Evolutionary conservation across 805 yeast species (phyloP).

Genomic region (Brettanomyces naardenensis): DNA sequence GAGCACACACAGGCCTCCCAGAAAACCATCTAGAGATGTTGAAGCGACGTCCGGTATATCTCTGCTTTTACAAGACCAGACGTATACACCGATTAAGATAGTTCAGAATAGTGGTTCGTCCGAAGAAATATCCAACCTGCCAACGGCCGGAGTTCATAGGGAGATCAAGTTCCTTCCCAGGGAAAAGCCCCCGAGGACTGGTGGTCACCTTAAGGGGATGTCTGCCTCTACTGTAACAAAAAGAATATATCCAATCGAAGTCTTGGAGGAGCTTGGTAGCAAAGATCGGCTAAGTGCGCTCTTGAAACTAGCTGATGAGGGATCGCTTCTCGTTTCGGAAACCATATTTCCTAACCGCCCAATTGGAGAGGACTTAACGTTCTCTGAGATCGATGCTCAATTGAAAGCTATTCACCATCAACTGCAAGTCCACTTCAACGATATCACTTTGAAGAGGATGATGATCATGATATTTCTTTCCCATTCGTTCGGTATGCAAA

Average conservation of each 20-base stretch:
- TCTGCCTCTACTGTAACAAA: too few relatives aligned
- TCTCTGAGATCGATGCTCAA: neutral
- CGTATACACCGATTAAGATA: constrained; percentile 12
- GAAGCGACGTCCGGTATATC: neutral
- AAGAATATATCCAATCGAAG: neutral
- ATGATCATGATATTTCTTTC: constrained; percentile 25
- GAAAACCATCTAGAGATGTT: too few relatives aligned
- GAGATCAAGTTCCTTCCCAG: constrained; percentile 11
- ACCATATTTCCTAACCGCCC: neutral
- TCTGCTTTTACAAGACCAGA: neutral
- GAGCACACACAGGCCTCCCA: too few relatives aligned
- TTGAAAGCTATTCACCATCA: neutral
- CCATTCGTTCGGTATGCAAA: constrained; percentile 24
- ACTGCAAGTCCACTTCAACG: constrained; percentile 2
- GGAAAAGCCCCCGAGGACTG: neutral
- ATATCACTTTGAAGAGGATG: constrained; percentile 14
- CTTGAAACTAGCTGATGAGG: neutral
- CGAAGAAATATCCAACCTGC: constrained; percentile 3
- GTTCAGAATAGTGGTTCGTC: constrained; percentile 16
- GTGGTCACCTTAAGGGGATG: too few relatives aligned
- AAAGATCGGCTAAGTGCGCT: neutral
- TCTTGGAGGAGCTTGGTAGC: neutral
- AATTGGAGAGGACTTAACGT: neutral
- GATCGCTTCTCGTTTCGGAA: neutral
- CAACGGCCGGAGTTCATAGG: constrained; percentile 8